Evolutionary conservation across 1,139 yeast genomes (phyloP).

Genomic region (Suhomyces anneliseae): DNA sequence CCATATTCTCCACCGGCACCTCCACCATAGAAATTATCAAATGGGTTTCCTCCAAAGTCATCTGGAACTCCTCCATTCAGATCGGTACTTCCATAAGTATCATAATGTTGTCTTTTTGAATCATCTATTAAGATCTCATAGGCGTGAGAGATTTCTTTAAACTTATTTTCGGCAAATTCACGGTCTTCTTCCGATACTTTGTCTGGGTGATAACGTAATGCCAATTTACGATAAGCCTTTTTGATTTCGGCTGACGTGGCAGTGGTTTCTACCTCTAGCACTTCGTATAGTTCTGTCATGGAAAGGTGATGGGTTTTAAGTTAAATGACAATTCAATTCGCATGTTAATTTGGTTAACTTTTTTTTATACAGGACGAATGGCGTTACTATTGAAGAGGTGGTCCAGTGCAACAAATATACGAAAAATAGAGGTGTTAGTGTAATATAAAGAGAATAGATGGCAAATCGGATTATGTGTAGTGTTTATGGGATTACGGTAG

Average conservation of each 20-base stretch:
- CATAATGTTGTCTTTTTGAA: constrained; percentile 54
- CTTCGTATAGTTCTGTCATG: constrained; percentile 48
- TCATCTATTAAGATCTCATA: constrained; percentile 75
- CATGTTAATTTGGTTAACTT: background rate
- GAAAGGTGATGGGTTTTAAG: background rate
- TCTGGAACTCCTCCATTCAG: constrained; percentile 20
- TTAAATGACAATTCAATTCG: background rate
- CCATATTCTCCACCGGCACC: constrained; percentile 38
- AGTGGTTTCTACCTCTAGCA: constrained; percentile 62
- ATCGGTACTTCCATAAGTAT: constrained; percentile 53
- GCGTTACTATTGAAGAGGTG: no score
- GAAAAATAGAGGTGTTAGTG: no score
- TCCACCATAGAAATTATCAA: constrained; percentile 37
- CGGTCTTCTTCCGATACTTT: constrained; percentile 69
- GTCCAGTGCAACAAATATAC: no score
- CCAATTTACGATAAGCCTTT: constrained; percentile 73
- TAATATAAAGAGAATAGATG: no score
- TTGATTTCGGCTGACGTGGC: constrained; percentile 70
- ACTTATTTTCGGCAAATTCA: constrained; percentile 65
- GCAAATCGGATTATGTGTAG: no score
- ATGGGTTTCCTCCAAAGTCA: constrained; percentile 38
- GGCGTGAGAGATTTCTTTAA: constrained; percentile 76
- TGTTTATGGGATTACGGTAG: no score
- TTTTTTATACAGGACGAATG: background rate
- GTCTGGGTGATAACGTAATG: constrained; percentile 78